A percentile compares a stretch with the other conserved stretches of the same genome.
These are phyloP conservation scores for Aspergillus indologenus DNA, from an alignment of 495 filamentous ascomycete genomes.

Conservation along the genomic window DNA sequence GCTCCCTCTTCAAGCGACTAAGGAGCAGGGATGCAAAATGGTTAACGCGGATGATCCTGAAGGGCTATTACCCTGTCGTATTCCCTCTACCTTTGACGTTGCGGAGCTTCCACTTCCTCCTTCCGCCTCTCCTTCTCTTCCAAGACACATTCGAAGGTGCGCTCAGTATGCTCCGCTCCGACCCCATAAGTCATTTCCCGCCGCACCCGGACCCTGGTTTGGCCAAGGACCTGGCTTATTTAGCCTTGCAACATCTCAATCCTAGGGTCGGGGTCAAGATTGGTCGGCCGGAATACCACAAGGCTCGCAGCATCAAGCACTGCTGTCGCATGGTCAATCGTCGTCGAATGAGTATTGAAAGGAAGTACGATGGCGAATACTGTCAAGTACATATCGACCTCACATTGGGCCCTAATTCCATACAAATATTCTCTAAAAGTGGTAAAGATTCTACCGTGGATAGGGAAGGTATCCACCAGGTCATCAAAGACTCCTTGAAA, in stretches of 20 bases:
- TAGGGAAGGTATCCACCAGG: slow-evolving; percentile 56
- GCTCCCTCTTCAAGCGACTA: slow-evolving; percentile 56
- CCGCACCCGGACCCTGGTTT: slow-evolving; percentile 35
- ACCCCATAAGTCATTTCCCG: slow-evolving; percentile 40
- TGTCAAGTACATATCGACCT: slow-evolving; percentile 83
- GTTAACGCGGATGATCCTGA: slow-evolving; percentile 80
- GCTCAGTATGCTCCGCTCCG: slow-evolving; percentile 40
- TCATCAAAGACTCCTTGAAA: slow-evolving; percentile 50
- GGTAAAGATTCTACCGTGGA: slow-evolving; percentile 83
- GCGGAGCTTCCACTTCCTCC: slow-evolving; percentile 51
- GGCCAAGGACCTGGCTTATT: slow-evolving; percentile 29
- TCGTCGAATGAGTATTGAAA: slow-evolving; percentile 66
- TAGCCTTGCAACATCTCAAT: slow-evolving; percentile 50
- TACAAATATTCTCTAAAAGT: slow-evolving; percentile 87
- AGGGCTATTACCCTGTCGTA: slow-evolving; percentile 64
- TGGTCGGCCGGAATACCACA: slow-evolving; percentile 66
- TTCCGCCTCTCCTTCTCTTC: slow-evolving; percentile 63
- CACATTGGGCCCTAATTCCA: slow-evolving; percentile 47
- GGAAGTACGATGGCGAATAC: slow-evolving; percentile 86
- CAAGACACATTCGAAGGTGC: slow-evolving; percentile 59
- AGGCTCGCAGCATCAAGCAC: slow-evolving; percentile 74
- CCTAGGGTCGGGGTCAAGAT: slow-evolving; percentile 71
- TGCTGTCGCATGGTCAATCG: slow-evolving; percentile 60
- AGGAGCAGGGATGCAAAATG: slow-evolving; percentile 78
- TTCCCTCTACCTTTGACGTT: slow-evolving; percentile 46